Evolutionary conservation across 2,329 filamentous ascomycete genomes (phyloP).

Genomic region (Fusarium keratoplasticum): DNA sequence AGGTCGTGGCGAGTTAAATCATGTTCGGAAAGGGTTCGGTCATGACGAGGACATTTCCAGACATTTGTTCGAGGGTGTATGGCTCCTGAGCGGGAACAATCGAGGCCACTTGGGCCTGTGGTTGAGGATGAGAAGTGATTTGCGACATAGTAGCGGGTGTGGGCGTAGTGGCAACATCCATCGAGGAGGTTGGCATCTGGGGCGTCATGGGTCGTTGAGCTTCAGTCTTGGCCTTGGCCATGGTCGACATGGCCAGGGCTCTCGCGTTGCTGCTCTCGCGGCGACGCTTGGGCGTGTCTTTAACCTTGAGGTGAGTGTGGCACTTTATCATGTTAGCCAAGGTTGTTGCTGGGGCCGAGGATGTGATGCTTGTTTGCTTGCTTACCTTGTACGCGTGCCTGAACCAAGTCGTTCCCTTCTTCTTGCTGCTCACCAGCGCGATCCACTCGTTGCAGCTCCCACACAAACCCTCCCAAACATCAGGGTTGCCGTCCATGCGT

Average conservation of each 20-base stretch:
- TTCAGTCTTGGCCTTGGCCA: constrained; percentile 62
- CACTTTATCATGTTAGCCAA: constrained; percentile 60
- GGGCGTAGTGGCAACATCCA: constrained; percentile 39
- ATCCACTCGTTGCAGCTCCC: constrained; percentile 85
- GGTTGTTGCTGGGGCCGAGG: not conserved
- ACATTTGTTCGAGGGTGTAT: constrained; percentile 37
- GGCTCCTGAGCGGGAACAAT: constrained; percentile 33
- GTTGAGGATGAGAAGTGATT: constrained; percentile 42
- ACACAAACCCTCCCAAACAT: constrained; percentile 85
- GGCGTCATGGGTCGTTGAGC: constrained; percentile 51
- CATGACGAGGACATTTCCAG: constrained; percentile 39
- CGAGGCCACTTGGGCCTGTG: constrained; percentile 42
- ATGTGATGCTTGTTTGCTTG: constrained; percentile 21
- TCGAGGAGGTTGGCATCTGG: constrained; percentile 41
- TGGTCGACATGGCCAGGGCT: constrained; percentile 54
- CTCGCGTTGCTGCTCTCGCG: constrained; percentile 70
- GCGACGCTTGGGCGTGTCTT: constrained; percentile 75
- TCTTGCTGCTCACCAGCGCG: constrained; percentile 84
- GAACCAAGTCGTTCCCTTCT: constrained; percentile 94
- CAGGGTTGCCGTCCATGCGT: constrained; percentile 82
- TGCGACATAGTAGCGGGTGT: constrained; percentile 45
- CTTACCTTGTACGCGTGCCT: constrained; percentile 87
- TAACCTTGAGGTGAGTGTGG: constrained; percentile 78
- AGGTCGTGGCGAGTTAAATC: constrained; percentile 41
- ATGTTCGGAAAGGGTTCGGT: constrained; percentile 45